A percentile compares a stretch with the other conserved stretches of the same genome.
These are phyloP conservation scores for Collybiopsis confluens DNA, from an alignment of 768 basidiomycete genomes.

Conservation along the genomic window DNA sequence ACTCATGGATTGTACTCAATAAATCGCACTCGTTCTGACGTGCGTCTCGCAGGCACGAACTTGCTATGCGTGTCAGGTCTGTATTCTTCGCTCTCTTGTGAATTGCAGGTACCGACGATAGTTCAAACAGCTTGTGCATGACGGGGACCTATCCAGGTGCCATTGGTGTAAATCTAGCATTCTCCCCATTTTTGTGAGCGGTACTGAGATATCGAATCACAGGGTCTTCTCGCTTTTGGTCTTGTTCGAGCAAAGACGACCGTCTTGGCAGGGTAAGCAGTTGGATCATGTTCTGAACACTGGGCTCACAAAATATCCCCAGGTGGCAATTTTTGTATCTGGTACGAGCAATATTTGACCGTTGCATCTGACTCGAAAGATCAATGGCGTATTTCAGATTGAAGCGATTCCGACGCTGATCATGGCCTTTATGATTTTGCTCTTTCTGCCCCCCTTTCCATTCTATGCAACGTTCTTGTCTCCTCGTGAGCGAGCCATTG, in stretches of 20 bases:
- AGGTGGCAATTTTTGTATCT: conserved; percentile 62
- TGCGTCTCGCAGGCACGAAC: conserved; percentile 31
- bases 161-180: conserved; percentile 35
- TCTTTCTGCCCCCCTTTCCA: conserved; percentile 53
- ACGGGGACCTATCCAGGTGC: conserved; percentile 55
- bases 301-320: background rate
- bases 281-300: background rate
- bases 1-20: too few species aligned
- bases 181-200: background rate
- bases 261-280: conserved; percentile 31
- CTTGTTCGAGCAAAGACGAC: conserved; percentile 49
- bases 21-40: too few species aligned
- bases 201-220: background rate
- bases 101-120: background rate
- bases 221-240: conserved; percentile 56
- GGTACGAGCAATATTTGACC: conserved; percentile 19
- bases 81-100: background rate
- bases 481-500: conserved; percentile 51
- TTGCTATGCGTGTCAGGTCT: conserved; percentile 47
- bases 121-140: conserved; percentile 42
- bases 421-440: conserved; percentile 44
- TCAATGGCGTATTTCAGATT: conserved; percentile 27
- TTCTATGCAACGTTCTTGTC: conserved; percentile 50
- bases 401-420: conserved; percentile 53
- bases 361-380: background rate